A percentile compares a stretch with the other conserved stretches of the same genome.
Evolutionary conservation across 352 stramenopile species (phyloP).

Genomic region (Pseudoperonospora humuli): DNA sequence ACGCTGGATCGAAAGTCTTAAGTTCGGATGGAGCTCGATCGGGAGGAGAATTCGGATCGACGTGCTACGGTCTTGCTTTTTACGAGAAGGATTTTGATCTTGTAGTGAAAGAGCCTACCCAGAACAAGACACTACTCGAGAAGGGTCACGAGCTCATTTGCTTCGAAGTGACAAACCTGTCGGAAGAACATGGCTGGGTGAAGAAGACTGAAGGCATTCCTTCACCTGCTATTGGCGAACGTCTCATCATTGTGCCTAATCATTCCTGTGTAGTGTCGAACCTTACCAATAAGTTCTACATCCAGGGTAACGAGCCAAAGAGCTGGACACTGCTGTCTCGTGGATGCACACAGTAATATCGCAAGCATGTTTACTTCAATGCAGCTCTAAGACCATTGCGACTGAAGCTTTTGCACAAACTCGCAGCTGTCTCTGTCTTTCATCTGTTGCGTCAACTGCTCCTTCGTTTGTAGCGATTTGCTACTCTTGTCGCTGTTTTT

Average conservation of each 20-base stretch:
- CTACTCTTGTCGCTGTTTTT: conserved; percentile 22
- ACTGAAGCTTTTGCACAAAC: conserved; percentile 22
- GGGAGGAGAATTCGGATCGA: conserved; percentile 35
- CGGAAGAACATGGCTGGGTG: conserved; percentile 68
- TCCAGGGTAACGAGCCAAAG: conserved; percentile 38
- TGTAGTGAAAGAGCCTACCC: conserved; percentile 40
- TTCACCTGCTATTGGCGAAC: conserved; percentile 39
- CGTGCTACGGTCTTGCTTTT: conserved; percentile 57
- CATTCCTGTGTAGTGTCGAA: conserved; percentile 63
- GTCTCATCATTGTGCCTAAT: conserved; percentile 60
- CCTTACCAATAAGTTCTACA: conserved; percentile 52
- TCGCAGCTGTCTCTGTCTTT: conserved; percentile 9
- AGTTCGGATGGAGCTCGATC: conserved; percentile 38
- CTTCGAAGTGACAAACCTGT: conserved; percentile 64
- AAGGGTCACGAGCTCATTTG: conserved; percentile 38
- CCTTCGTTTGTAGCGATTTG: conserved; percentile 24
- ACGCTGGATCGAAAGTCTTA: conserved; percentile 62
- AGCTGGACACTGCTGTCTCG: conserved; percentile 49
- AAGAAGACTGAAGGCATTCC: conserved; percentile 45
- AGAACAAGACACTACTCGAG: conserved; percentile 25
- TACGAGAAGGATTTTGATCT: conserved; percentile 61
- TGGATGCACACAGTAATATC: conserved; percentile 44
- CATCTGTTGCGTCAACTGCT: conserved; percentile 24
- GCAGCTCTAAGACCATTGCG: conserved; percentile 45
- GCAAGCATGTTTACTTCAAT: background rate